phyloP scores from a whole-genome alignment of 331 rosid species.

The Cydonia oblonga region DNA sequence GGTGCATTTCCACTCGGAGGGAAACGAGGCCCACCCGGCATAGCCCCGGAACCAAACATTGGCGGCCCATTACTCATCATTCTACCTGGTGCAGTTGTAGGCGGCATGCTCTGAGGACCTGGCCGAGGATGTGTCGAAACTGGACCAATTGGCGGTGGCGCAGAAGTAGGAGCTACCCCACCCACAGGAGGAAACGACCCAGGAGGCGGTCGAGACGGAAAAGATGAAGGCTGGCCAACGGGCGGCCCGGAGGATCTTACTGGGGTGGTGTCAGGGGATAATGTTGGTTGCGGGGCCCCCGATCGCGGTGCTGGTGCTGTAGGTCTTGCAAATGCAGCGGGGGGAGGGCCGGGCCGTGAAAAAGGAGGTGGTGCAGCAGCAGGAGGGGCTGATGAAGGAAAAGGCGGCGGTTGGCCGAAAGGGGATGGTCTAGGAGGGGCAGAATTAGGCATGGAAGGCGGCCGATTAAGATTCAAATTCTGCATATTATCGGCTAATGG shows the following conservation, averaged over 20 bases:
- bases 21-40: constrained; percentile 48
- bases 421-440: constrained; percentile 56
- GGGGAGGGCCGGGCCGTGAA: constrained; percentile 76
- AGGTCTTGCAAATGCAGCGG: constrained; percentile 42
- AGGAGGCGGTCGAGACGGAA: constrained; percentile 53
- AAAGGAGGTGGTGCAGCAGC: constrained; percentile 29
- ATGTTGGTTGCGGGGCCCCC: constrained; percentile 38
- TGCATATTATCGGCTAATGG: constrained; percentile 40
- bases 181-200: constrained; percentile 34
- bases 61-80: constrained; percentile 77
- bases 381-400: constrained; percentile 37
- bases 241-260: constrained; percentile 64
- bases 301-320: constrained; percentile 23
- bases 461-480: constrained; percentile 68
- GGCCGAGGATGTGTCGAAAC: constrained; percentile 29
- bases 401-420: constrained; percentile 57
- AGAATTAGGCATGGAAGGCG: constrained; percentile 49
- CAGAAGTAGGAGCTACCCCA: constrained; percentile 26
- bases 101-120: constrained; percentile 27
- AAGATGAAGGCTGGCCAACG: constrained; percentile 47
- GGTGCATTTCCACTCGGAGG: constrained; percentile 30
- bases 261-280: constrained; percentile 34
- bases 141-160: constrained; percentile 32
- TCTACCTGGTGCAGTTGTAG: constrained; percentile 30
- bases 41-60: constrained; percentile 28